These are phyloP conservation scores for Wickerhamiella slavikovae DNA, from an alignment of 805 yeast species.

Conservation along the genomic window DNA sequence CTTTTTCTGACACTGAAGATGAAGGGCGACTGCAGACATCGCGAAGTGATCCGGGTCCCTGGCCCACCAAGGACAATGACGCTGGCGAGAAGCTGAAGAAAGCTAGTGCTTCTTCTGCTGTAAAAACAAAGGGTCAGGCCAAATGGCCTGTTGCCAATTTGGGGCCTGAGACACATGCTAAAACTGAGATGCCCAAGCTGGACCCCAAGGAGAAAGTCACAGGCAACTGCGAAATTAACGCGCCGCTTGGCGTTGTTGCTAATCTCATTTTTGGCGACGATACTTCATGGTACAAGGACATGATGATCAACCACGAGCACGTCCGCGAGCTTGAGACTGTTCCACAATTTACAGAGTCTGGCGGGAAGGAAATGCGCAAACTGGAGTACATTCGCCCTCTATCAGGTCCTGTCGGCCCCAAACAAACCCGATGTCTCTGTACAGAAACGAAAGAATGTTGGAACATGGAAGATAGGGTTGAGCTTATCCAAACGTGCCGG, in stretches of 20 bases:
- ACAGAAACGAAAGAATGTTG: conserved; percentile 40
- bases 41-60: neutral
- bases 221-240: conserved; percentile 31
- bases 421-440: conserved; percentile 59
- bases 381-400: conserved; percentile 58
- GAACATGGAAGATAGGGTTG: conserved; percentile 34
- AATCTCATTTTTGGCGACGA: conserved; percentile 50
- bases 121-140: too few species aligned
- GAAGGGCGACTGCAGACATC: neutral
- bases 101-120: neutral
- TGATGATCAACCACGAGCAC: conserved; percentile 16
- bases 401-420: conserved; percentile 76
- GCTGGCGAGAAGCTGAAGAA: neutral
- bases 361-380: conserved; percentile 18
- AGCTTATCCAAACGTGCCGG: conserved; percentile 38
- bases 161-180: conserved; percentile 47
- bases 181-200: conserved; percentile 32
- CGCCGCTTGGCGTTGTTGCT: conserved; percentile 62
- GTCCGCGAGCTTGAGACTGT: conserved; percentile 15
- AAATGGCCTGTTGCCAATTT: conserved; percentile 20
- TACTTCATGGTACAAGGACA: conserved; percentile 24
- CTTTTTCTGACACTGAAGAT: neutral
- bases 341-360: conserved; percentile 10
- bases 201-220: conserved; percentile 30
- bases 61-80: neutral